Base-by-base conservation (phyloP, 768 basidiomycete genomes). In the Russula griseocarnosa region DNA sequence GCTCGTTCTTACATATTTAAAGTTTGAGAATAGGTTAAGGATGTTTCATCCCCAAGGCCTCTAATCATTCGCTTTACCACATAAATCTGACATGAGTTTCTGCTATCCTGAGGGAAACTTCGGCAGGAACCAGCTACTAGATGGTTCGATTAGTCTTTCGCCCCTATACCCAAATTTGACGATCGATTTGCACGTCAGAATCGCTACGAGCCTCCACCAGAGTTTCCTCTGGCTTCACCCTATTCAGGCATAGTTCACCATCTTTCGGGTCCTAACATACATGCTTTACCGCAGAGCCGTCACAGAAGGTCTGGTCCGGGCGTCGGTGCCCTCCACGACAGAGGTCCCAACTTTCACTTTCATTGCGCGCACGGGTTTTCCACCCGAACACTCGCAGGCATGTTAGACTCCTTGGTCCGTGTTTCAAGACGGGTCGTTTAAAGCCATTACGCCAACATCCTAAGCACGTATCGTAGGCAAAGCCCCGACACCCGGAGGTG, bases 181-280 rank as follows among this genome's bases (percentile, higher is more conserved):
- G 85, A 90, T 89, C 86, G 87, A 90, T 90, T 90, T 91, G 89
- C 89, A 90, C 86, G 86, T 90, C 89, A 91, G 89, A 90, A 91
- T 86, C 85, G 87, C 89, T 90, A 87, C 85, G 85, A 88, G 86
- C 88, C 86, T 90, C 88, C 88, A 90, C 87, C 88, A 90, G 88
- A 88, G 89, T 91, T 90, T 90, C 87, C 89, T 87, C 88, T 90
- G 88, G 87, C 88, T 90, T 88, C 85, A 81, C 86, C 86, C 86
- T 88, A 86, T 84, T 86, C 86, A 87, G 80, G 82, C 86, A 88
- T 88, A 88, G 85, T 88, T 88, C 86, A 88, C 86, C 86, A 88
- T 88, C 86, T 87, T 88, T 88, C 86, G 85, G 87, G 86, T 87
- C 86, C 85, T 84, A 87, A 84, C 87, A 86, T 85, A 80, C 82